Evolutionary conservation across 345 rosid genomes (phyloP).

Genomic region (Citrus australasica): DNA sequence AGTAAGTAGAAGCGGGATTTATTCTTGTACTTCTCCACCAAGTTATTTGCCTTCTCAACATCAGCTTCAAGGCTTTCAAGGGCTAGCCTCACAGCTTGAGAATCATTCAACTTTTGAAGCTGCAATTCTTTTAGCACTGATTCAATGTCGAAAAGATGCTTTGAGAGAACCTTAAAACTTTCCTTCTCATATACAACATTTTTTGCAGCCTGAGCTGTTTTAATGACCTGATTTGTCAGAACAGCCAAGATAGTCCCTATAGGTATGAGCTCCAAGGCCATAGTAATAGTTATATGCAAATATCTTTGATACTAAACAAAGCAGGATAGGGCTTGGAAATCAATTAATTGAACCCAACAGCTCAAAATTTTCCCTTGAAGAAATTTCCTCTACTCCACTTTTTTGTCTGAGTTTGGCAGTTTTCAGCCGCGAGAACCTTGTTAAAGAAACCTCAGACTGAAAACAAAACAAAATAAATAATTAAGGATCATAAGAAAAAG

Average conservation of each 20-base stretch:
- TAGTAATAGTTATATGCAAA: conserved; percentile 1
- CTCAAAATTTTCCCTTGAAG: not conserved
- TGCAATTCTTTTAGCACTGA: conserved; percentile 56
- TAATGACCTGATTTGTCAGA: conserved; percentile 52
- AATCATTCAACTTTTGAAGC: conserved; percentile 49
- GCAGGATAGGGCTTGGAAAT: not conserved
- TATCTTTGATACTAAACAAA: not conserved
- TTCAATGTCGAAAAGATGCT: conserved; percentile 68
- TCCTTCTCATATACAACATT: conserved; percentile 57
- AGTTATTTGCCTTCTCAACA: conserved; percentile 54
- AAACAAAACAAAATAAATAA: not conserved
- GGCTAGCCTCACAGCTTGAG: conserved; percentile 51
- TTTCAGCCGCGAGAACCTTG: not conserved
- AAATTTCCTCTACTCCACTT: not conserved
- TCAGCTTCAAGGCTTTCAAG: conserved; percentile 54
- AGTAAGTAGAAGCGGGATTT: conserved; percentile 57
- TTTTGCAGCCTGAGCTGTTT: conserved; percentile 74
- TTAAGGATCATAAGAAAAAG: not conserved
- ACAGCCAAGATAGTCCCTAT: conserved; percentile 63
- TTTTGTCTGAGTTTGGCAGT: not conserved
- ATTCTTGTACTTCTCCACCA: conserved; percentile 57
- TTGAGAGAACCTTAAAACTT: conserved; percentile 60
- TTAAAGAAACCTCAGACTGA: not conserved
- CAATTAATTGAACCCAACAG: not conserved
- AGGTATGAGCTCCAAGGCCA: conserved; percentile 65